These are phyloP conservation scores for Bothriochloa decipiens DNA, from an alignment of 176 grass and related monocot genomes.

Conservation along the genomic window DNA sequence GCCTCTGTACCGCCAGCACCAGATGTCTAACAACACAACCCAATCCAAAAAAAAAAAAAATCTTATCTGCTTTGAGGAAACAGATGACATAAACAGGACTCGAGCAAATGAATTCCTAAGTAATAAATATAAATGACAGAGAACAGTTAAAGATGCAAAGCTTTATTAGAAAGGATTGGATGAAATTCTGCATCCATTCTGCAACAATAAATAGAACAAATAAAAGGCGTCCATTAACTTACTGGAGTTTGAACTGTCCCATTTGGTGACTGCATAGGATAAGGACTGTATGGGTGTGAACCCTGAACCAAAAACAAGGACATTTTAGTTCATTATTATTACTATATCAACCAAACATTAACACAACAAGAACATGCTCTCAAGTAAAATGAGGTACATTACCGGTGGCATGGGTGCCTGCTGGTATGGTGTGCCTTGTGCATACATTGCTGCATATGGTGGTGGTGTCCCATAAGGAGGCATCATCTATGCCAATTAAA, in stretches of 20 bases:
- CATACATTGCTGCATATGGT: constrained; percentile 62
- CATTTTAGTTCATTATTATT: constrained; percentile 2
- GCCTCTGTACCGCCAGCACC: constrained; percentile 52
- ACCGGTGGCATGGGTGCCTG: constrained; percentile 55
- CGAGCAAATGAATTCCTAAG: constrained; percentile 23
- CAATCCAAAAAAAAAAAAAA: constrained; percentile 17
- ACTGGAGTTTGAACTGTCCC: constrained; percentile 61
- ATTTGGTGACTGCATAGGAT: constrained; percentile 59
- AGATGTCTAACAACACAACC: constrained; percentile 51
- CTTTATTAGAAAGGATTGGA: background rate
- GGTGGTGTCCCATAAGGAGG: constrained; percentile 58
- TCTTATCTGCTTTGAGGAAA: constrained; percentile 15
- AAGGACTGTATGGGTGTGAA: constrained; percentile 61
- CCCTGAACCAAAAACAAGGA: constrained; percentile 47
- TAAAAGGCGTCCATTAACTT: constrained; percentile 45
- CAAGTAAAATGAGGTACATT: constrained; percentile 38
- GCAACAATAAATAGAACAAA: constrained; percentile 25
- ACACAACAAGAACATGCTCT: constrained; percentile 21
- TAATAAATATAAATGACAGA: constrained; percentile 23
- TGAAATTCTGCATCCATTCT: constrained; percentile 11
- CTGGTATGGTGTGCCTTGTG: constrained; percentile 64
- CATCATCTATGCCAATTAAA: constrained; percentile 58
- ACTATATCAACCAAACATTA: background rate
- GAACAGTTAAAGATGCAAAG: constrained; percentile 25
- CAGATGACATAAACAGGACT: constrained; percentile 3